Base-by-base conservation (phyloP, 441 rosid genomes). In the Geranium incanum region DNA sequence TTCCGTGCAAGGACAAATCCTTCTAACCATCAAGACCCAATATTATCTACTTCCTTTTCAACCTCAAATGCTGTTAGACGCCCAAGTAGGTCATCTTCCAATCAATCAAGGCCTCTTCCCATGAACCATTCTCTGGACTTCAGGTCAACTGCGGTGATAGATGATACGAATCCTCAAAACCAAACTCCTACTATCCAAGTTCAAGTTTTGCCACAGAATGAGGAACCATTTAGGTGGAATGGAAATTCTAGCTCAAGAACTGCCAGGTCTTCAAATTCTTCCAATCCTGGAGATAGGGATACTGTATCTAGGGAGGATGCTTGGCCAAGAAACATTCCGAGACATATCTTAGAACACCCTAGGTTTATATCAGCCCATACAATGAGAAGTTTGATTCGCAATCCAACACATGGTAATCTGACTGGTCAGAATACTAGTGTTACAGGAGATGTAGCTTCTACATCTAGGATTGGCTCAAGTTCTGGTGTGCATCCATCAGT, bases 141-240 rank as follows among this genome's bases (percentile, higher is more conserved):
- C 63, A 79, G 88, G 76, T 70, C 81, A 48, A 75, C 82, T 45
- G 79, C 87, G 48, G 72, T 76, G 19, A 71, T 81, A 39, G 86
- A 84, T 72, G 76, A 66, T 74, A 16, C 76, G 66, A 70, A 74
- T 71, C 48, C 84, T 69, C 89, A 77, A 71, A 72, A 71, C 60
- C 87, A 73, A 70, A 85, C 86, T 72, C 78, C 75, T 71, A 69
- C 75, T 36, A 78, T 74, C 74, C 84, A 83, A 73, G 80, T 82
- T 76, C 89, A 88, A 19, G 69, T 79, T 72, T 70, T 85, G 75
- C 86, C 87, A 19, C 87, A 74, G 66, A 83, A 76, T 77, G 79
- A 75, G 74, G 90, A 76, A 36, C 72, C 95, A 75, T 79, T 86
- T 76, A 78, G 87, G 60, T 87, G 92, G 93, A 83, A 68, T 75